Conservation (phyloP, 345 rosid species). For the Syzygium aqueum region DNA sequence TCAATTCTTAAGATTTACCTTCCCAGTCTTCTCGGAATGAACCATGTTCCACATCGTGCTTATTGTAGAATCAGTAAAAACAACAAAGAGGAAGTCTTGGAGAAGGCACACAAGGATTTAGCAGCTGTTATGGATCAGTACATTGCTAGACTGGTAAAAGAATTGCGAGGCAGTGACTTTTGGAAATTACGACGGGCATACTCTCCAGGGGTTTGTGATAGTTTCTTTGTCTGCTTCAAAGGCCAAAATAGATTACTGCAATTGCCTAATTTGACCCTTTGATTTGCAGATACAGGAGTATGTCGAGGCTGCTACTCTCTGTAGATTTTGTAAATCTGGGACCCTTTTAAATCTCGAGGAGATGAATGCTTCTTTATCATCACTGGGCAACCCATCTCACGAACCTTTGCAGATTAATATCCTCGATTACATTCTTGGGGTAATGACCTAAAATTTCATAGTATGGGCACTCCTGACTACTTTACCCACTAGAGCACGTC, state of each 20-base stretch:
- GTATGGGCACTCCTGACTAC: neutral
- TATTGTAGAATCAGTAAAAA: slow-evolving; percentile 44
- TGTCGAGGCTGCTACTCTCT: slow-evolving; percentile 93
- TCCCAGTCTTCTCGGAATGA: neutral
- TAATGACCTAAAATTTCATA: slow-evolving; percentile 10
- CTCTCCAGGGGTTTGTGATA: slow-evolving; percentile 75
- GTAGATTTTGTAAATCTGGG: slow-evolving; percentile 67
- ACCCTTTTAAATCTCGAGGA: slow-evolving; percentile 60
- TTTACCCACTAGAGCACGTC: neutral
- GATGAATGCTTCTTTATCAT: slow-evolving; percentile 54
- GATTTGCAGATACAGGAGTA: slow-evolving; percentile 79
- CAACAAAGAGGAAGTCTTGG: slow-evolving; percentile 66
- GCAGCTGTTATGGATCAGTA: slow-evolving; percentile 49
- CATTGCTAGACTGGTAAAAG: slow-evolving; percentile 60
- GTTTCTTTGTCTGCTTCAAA: neutral
- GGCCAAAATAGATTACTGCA: neutral
- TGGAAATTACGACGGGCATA: slow-evolving; percentile 91
- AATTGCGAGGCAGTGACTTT: slow-evolving; percentile 78
- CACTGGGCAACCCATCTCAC: slow-evolving; percentile 53
- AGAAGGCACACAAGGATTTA: slow-evolving; percentile 82
- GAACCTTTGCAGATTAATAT: slow-evolving; percentile 80
- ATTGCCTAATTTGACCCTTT: neutral
- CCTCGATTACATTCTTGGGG: slow-evolving; percentile 95
- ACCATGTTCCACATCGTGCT: neutral
- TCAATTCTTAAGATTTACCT: neutral